A percentile compares a stretch with the other conserved stretches of the same genome.
Evolutionary conservation across 23 red algal genomes (phyloP).

Genomic region (Agarophyton chilense): DNA sequence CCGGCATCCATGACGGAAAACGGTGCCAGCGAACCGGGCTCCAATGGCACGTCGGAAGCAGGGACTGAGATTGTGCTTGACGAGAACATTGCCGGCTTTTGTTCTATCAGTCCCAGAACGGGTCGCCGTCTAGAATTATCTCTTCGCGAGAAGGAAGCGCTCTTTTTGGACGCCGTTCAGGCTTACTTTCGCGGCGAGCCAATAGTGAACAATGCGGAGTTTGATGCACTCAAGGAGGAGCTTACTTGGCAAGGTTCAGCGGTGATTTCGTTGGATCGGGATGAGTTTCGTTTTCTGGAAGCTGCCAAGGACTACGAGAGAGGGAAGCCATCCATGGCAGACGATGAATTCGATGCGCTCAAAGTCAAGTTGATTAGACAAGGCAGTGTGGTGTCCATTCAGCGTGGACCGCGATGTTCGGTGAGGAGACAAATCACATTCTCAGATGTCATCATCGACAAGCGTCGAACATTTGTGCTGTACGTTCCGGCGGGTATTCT

Average conservation of each 20-base stretch:
- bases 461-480: constrained; percentile 62
- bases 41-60: constrained; percentile 1
- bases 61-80: constrained; percentile 48
- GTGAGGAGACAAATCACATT: constrained; percentile 78
- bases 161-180: constrained; percentile 89
- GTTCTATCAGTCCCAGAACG: constrained; percentile 73
- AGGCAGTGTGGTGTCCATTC: constrained; percentile 79
- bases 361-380: constrained; percentile 62
- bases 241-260: constrained; percentile 96
- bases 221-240: constrained; percentile 95
- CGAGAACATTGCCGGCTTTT: constrained; percentile 85
- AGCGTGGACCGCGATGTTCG: constrained; percentile 87
- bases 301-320: constrained; percentile 82
- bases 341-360: constrained; percentile 93
- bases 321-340: constrained; percentile 79
- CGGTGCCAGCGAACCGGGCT: neutral
- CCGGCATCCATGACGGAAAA: neutral
- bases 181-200: constrained; percentile 77
- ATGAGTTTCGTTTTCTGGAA: constrained; percentile 92
- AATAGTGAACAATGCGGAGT: constrained; percentile 86
- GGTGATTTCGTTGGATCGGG: constrained; percentile 75
- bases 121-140: constrained; percentile 74
- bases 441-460: constrained; percentile 83
- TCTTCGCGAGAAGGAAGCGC: constrained; percentile 81
- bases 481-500: constrained; percentile 90